Evolutionary conservation across 257 asterid species (phyloP), one percentile per base, ranked within the genome.

Genomic region (Gardenia jasminoides): DNA sequence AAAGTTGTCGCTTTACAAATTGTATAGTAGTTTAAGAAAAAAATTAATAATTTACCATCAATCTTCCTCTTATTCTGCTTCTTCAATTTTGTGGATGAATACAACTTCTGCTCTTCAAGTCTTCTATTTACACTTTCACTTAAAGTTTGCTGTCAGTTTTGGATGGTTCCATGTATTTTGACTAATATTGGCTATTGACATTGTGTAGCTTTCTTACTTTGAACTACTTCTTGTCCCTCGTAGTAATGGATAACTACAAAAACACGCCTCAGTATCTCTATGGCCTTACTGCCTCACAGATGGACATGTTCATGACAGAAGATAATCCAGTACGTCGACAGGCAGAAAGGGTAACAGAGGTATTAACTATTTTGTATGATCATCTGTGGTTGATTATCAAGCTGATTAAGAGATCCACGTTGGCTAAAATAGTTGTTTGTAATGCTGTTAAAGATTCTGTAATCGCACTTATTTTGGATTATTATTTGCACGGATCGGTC

Each of bases 241-340:
- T 65, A 95, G 98, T 93, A 90, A 90, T 90, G 93, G 92, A 89
- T 41, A 95, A 95, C 83, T 95, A 83, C 89, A 91, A 91, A 84
- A 91, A 85, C 76, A 83, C 88, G 15, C 99, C 98, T 76, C 93
- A 86, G 84, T 83, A 86, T 87, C 93, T 95, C 36, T 95, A 91
- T 59, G 99, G 98, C 71, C 99, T 95, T 82, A 31, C 90, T 78
- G 94, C 99, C 66, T 84, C 96, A 41, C 97, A 93, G 87, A 88
- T 96, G 97, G 92, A 92, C 80, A 91, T 93, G 97, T 96, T 96
- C 93, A 89, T 92, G 97, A 92, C 92, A 22, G 97, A 91, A 86
- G 94, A 95, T 83, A 92, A 83, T 70, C 97, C 97, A 41, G 91
- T 82, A 61, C 84, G 86, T 52, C 86, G 92, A 67, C 97, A 88